phyloP scores from a whole-genome alignment of 139 green algal species.

The Chlorella vulgaris region DNA sequence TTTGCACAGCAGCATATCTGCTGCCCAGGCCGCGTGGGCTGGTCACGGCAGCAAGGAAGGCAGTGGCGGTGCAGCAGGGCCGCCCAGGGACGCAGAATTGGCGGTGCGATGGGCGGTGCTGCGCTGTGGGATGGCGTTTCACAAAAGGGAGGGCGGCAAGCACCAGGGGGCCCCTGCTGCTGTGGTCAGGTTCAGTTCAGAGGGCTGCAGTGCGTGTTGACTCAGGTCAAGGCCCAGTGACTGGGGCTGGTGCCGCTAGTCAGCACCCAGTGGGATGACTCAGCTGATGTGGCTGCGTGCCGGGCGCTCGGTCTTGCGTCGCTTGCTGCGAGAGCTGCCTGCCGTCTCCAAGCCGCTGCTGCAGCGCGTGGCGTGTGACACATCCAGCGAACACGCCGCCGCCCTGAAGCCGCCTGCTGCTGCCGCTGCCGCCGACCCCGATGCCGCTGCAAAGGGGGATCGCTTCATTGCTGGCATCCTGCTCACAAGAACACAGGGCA shows the following conservation, averaged over 20 bases:
- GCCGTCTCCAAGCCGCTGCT: constrained; percentile 23
- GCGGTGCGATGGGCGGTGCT: background rate
- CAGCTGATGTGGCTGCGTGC: constrained; percentile 23
- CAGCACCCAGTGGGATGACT: background rate
- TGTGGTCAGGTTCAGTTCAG: no score
- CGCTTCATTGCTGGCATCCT: no score
- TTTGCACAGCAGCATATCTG: no score
- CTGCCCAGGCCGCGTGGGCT: no score
- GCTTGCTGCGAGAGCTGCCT: constrained; percentile 20
- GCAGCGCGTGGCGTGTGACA: constrained; percentile 17
- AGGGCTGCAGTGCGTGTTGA: background rate
- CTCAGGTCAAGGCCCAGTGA: background rate
- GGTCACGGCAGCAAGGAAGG: no score
- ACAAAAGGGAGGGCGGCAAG: background rate
- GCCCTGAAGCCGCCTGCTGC: background rate
- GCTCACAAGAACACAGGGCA: background rate
- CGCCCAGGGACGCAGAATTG: no score
- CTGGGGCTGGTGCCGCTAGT: background rate
- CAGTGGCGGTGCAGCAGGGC: no score
- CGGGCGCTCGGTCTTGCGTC: constrained; percentile 21
- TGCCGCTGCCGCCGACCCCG: background rate
- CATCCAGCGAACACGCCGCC: background rate
- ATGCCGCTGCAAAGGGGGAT: background rate
- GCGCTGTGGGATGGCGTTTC: background rate
- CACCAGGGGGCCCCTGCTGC: no score